phyloP scores from a whole-genome alignment of 78 protist species.

The Blattamonas nauphoetae region DNA sequence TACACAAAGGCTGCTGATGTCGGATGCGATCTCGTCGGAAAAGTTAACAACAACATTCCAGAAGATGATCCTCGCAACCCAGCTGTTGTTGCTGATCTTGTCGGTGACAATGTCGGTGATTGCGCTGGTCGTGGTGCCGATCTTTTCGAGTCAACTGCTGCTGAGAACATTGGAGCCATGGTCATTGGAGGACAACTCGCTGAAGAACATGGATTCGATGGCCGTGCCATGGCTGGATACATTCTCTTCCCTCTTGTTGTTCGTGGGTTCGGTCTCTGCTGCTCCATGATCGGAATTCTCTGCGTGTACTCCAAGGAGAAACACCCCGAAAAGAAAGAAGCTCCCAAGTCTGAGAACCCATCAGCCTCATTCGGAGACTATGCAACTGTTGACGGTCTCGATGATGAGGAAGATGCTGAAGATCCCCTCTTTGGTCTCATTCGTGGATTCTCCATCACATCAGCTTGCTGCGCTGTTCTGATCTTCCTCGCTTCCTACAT shows the following conservation, averaged over 20 bases:
- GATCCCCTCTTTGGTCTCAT: slow-evolving; percentile 5
- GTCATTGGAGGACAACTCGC: slow-evolving; percentile 33
- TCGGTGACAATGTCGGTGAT: slow-evolving; percentile 76
- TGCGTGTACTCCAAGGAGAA: slow-evolving; percentile 7
- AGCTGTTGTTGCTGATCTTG: slow-evolving; percentile 67
- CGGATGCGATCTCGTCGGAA: slow-evolving; percentile 72
- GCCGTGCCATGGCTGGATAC: neutral
- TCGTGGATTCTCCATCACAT: neutral
- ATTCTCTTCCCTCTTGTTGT: slow-evolving; percentile 41
- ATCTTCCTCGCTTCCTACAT: slow-evolving; percentile 8
- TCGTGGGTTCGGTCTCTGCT: slow-evolving; percentile 23
- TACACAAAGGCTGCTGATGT: slow-evolving; percentile 78
- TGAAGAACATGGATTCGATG: neutral
- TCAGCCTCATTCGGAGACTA: neutral
- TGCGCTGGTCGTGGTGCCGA: slow-evolving; percentile 67
- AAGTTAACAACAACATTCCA: slow-evolving; percentile 53
- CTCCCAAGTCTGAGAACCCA: neutral
- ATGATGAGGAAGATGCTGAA: neutral
- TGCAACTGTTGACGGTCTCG: neutral
- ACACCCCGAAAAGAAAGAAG: neutral
- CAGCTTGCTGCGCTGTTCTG: neutral
- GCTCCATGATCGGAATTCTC: slow-evolving; percentile 33
- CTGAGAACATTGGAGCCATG: slow-evolving; percentile 65
- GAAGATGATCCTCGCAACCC: slow-evolving; percentile 75
- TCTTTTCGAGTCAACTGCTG: slow-evolving; percentile 65